Evolutionary conservation across 2,329 filamentous ascomycete genomes (phyloP).

Genomic region (Venturia asperata): DNA sequence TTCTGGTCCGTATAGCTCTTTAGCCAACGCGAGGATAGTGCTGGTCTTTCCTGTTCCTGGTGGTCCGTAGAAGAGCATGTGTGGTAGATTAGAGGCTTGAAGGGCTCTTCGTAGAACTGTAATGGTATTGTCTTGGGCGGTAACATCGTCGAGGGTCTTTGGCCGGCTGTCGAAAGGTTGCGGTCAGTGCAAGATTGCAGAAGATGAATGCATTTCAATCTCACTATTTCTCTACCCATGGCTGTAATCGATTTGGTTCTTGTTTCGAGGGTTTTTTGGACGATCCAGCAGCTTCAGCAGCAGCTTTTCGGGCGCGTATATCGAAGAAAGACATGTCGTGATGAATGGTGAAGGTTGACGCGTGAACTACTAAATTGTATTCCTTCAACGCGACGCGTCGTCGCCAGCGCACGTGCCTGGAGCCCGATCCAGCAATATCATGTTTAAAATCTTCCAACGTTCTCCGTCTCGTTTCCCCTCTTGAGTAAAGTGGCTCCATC

Average conservation of each 20-base stretch:
- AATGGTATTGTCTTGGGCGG: slow-evolving; percentile 94
- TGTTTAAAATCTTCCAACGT: no score
- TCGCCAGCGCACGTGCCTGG: neutral
- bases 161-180: slow-evolving; percentile 58
- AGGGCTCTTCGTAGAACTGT: slow-evolving; percentile 86
- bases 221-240: slow-evolving; percentile 99
- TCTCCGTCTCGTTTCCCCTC: no score
- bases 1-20: slow-evolving; percentile 94
- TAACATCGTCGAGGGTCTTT: slow-evolving; percentile 88
- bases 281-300: slow-evolving; percentile 66
- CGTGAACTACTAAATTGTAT: neutral
- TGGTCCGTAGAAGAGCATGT: slow-evolving; percentile 99
- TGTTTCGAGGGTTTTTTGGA: slow-evolving; percentile 59
- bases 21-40: slow-evolving; percentile 91
- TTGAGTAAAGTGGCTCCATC: no score
- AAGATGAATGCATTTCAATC: slow-evolving; percentile 16
- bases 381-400: slow-evolving; percentile 4
- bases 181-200: slow-evolving; percentile 13
- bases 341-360: neutral
- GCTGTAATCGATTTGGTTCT: slow-evolving; percentile 63
- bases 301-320: slow-evolving; percentile 71
- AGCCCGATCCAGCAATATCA: neutral
- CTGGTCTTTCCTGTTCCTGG: slow-evolving; percentile 97
- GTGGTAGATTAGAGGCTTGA: slow-evolving; percentile 93
- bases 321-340: slow-evolving; percentile 87